phyloP scores from a whole-genome alignment of 2,329 filamentous ascomycete genomes.

The Biscogniauxia mediterranea region DNA sequence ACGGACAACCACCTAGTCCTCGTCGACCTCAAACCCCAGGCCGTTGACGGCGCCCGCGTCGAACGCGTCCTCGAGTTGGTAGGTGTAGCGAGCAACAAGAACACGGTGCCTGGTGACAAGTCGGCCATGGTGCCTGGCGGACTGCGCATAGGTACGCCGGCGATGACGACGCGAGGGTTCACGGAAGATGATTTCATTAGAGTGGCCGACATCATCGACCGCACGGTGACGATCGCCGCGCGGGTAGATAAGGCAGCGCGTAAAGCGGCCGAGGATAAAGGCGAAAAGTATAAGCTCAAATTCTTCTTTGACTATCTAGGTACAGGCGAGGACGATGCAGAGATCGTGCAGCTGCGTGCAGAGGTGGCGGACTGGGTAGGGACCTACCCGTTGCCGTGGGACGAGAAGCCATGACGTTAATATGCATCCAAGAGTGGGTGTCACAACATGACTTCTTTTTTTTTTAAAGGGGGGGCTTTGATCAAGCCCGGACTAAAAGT shows the following conservation, averaged over 20 bases:
- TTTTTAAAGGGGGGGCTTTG: not conserved
- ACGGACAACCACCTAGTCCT: slow-evolving; percentile 98
- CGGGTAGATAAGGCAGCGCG: slow-evolving; percentile 71
- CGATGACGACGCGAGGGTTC: slow-evolving; percentile 98
- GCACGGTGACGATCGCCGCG: slow-evolving; percentile 75
- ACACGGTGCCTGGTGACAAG: slow-evolving; percentile 93
- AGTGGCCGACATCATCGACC: slow-evolving; percentile 82
- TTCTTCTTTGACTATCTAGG: slow-evolving; percentile 68
- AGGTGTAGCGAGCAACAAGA: slow-evolving; percentile 98
- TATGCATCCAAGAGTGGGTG: slow-evolving; percentile 10
- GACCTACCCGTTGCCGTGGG: slow-evolving; percentile 71
- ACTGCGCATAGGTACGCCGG: slow-evolving; percentile 89
- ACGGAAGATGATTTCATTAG: slow-evolving; percentile 81
- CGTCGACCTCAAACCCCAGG: slow-evolving; percentile 84
- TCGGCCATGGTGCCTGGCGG: slow-evolving; percentile 92
- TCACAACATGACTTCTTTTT: slow-evolving; percentile 1
- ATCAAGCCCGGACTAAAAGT: slow-evolving; percentile 1
- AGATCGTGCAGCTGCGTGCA: slow-evolving; percentile 69
- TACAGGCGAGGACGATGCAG: slow-evolving; percentile 63
- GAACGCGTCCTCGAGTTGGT: slow-evolving; percentile 89
- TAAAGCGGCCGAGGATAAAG: slow-evolving; percentile 65
- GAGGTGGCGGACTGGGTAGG: slow-evolving; percentile 79
- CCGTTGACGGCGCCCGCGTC: slow-evolving; percentile 83
- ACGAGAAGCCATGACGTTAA: slow-evolving; percentile 34
- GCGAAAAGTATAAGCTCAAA: slow-evolving; percentile 66